Evolutionary conservation across 305 asterid genomes (phyloP).

Genomic region (Fraxinus albicans): DNA sequence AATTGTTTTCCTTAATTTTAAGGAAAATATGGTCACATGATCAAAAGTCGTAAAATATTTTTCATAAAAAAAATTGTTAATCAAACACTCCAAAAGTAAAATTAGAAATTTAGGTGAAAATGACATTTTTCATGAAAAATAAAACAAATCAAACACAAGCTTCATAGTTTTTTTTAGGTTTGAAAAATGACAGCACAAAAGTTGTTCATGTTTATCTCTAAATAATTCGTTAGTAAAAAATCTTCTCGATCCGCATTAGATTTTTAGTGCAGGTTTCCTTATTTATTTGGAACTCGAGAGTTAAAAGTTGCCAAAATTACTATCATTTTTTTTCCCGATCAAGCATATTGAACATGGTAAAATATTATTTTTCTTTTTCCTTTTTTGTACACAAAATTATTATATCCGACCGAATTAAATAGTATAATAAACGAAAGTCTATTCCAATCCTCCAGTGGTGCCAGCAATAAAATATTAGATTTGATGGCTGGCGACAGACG

Average conservation of each 20-base stretch:
- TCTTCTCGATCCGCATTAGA: background rate
- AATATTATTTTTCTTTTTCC: too few relatives aligned
- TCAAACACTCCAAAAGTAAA: too few relatives aligned
- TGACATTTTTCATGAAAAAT: too few relatives aligned
- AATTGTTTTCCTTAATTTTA: too few relatives aligned
- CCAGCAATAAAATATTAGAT: background rate
- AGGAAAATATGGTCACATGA: too few relatives aligned
- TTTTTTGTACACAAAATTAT: background rate
- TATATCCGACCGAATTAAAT: background rate
- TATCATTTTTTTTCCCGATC: background rate
- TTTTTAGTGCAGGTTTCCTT: background rate
- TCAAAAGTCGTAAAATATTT: too few relatives aligned
- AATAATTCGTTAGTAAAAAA: background rate
- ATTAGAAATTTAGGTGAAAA: too few relatives aligned
- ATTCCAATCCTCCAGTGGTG: background rate
- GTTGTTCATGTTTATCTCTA: background rate
- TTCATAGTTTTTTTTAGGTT: background rate
- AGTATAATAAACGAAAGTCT: background rate
- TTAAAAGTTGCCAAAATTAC: background rate
- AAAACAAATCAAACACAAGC: too few relatives aligned
- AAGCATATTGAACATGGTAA: background rate
- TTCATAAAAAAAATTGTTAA: too few relatives aligned
- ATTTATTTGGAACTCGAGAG: background rate
- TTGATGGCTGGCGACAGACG: background rate
- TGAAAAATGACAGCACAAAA: background rate